Evolutionary conservation across 345 rosid species (phyloP).

Genomic region (Ceriops tagal): DNA sequence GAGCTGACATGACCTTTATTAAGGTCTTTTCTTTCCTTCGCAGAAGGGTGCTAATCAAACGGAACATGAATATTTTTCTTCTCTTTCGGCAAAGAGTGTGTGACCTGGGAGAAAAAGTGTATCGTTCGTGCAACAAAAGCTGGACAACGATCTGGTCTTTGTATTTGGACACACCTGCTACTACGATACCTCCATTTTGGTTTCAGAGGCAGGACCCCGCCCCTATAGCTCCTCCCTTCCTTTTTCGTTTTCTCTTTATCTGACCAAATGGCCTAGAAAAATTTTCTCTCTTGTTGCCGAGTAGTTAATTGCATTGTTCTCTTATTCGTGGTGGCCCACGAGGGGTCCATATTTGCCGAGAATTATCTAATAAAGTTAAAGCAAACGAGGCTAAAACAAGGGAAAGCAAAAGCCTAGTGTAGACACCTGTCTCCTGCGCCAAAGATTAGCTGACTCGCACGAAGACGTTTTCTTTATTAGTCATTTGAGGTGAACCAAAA

Average conservation of each 20-base stretch:
- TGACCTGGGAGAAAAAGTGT: slow-evolving; percentile 19
- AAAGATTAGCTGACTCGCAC: slow-evolving; percentile 37
- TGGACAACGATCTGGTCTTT: slow-evolving; percentile 24
- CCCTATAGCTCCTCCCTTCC: not conserved
- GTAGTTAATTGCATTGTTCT: slow-evolving; percentile 8
- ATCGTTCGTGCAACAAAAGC: slow-evolving; percentile 17
- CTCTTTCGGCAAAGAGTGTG: slow-evolving; percentile 23
- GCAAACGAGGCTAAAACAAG: slow-evolving; percentile 15
- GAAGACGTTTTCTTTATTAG: slow-evolving; percentile 22
- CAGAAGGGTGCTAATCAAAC: slow-evolving; percentile 18
- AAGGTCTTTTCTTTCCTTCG: slow-evolving; percentile 3
- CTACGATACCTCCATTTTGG: slow-evolving; percentile 33
- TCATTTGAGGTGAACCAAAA: slow-evolving; percentile 1
- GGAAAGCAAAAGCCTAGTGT: slow-evolving; percentile 21
- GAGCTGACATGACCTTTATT: slow-evolving; percentile 16
- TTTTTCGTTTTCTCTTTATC: not conserved
- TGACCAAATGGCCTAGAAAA: slow-evolving; percentile 9
- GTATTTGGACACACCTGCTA: slow-evolving; percentile 17
- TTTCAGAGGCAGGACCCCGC: slow-evolving; percentile 28
- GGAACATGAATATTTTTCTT: slow-evolving; percentile 21
- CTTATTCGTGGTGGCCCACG: not conserved
- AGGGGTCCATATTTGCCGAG: no score
- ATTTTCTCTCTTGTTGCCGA: not conserved
- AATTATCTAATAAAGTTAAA: slow-evolving; percentile 8
- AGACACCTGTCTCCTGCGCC: slow-evolving; percentile 31